Conservation (phyloP, 139 green algal genomes). For the Ettlia oleoabundans region DNA sequence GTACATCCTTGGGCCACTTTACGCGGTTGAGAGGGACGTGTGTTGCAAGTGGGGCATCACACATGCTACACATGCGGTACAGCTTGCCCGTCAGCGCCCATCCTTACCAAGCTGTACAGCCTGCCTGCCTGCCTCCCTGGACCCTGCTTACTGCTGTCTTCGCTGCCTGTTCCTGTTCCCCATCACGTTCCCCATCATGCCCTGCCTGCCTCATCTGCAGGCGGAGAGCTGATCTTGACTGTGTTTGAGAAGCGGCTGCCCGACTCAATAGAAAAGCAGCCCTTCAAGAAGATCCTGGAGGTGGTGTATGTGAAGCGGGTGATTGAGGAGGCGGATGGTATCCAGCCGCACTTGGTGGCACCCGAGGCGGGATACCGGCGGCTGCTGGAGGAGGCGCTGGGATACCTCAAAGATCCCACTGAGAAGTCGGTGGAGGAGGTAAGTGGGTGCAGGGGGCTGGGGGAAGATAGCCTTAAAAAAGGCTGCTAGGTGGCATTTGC, state of each 20-base stretch:
- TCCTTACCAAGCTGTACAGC: too few relatives aligned
- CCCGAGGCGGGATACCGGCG: constrained; percentile 95
- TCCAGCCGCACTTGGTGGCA: constrained; percentile 97
- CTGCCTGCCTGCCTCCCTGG: too few relatives aligned
- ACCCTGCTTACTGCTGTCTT: background rate
- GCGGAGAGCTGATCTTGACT: constrained; percentile 85
- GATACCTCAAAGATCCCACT: constrained; percentile 49
- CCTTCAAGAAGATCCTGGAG: constrained; percentile 88
- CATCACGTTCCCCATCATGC: background rate
- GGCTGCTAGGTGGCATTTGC: too few relatives aligned
- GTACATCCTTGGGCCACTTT: background rate
- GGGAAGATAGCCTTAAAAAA: background rate
- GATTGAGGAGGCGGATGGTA: constrained; percentile 94
- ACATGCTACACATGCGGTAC: too few relatives aligned
- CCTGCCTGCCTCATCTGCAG: constrained; percentile 49
- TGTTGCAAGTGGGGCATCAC: too few relatives aligned
- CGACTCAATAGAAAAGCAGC: constrained; percentile 85
- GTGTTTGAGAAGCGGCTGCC: constrained; percentile 95
- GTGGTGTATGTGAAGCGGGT: constrained; percentile 85
- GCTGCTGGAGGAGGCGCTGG: constrained; percentile 80
- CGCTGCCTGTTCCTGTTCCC: background rate
- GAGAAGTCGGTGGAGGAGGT: constrained; percentile 75
- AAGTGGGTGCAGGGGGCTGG: background rate
- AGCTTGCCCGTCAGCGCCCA: too few relatives aligned
- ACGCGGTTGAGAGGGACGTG: too few relatives aligned